Base-by-base conservation (phyloP, 768 basidiomycete genomes). In the Crassisporium funariophilum region DNA sequence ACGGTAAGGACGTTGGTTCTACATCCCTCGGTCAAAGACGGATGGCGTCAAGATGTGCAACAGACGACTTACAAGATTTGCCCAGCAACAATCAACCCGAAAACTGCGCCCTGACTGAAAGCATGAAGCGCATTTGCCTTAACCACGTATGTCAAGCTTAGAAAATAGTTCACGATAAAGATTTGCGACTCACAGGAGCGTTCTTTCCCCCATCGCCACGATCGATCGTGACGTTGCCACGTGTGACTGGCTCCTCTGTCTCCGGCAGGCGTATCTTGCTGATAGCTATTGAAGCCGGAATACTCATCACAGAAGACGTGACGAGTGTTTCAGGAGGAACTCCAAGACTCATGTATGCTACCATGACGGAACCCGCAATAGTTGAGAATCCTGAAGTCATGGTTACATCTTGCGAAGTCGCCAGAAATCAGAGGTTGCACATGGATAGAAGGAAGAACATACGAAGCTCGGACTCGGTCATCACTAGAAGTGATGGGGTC, bases 381-480 rank as follows among this genome's bases (percentile, higher is more conserved):
- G 91, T 94, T 5, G 91, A 89, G 73, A 95, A 95, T 64, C 89
- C 91, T 53, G 89, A 91, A 16, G 91, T 91, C 91, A 94, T 93
- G 35, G 82, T 78, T 35, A 93, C 73, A 68, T 88, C 75, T 77
- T 44, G 10, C 23, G 24, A 16, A 15, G 33, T 24, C 34, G 15
- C 27, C 24, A 41, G 37, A 31, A 31, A 27, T 27, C 15, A 40
- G 5, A 25, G 20, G 13, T 37, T 9, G 19, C 19, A 12, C 8
- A 4, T n/a, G 39, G 13, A 20, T 15, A 31, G 65, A 71, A 50
- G n/a, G n/a, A n/a, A n/a, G n/a, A 41, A 70, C 80, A 88, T n/a
- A 68, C 23, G 68, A 64, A 92, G 71, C 66, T 93, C 90, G 31
- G 88, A 88, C 47, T 75, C 76, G 31, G 88, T 91, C 87, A 91